These are phyloP conservation scores for Schizonepeta tenuifolia DNA, from an alignment of 257 asterid species.

Conservation along the genomic window DNA sequence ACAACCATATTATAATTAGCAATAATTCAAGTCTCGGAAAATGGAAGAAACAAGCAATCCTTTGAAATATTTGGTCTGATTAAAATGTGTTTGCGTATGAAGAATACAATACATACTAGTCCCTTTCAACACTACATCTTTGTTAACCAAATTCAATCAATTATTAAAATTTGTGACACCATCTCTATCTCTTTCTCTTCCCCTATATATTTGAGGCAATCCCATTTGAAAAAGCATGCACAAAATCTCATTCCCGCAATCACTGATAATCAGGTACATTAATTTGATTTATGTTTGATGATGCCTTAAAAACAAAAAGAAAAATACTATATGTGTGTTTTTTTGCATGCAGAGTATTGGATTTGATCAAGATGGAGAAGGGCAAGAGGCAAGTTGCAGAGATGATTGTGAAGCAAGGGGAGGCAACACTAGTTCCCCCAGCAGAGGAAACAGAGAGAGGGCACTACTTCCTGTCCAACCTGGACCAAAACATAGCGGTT, in stretches of 20 bases:
- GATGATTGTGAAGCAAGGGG: constrained; percentile 58
- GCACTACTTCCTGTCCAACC: constrained; percentile 67
- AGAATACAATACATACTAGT: constrained; percentile 25
- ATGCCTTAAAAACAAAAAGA: no score
- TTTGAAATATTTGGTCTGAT: constrained; percentile 11
- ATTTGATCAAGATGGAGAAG: constrained; percentile 57
- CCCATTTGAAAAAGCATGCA: constrained; percentile 22
- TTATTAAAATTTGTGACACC: constrained; percentile 29
- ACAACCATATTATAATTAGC: constrained; percentile 46
- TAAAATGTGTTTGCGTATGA: constrained; percentile 29
- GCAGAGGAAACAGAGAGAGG: constrained; percentile 65
- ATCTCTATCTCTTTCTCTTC: no score
- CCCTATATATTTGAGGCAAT: constrained; percentile 42
- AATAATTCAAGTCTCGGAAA: constrained; percentile 29
- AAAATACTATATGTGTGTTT: no score
- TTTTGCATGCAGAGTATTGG: constrained; percentile 11
- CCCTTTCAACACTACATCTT: constrained; percentile 58
- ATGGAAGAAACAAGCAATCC: neutral
- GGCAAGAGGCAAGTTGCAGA: constrained; percentile 32
- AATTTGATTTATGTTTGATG: neutral
- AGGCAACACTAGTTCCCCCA: constrained; percentile 59
- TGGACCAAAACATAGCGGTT: constrained; percentile 89
- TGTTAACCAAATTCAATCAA: constrained; percentile 62
- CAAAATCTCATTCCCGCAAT: constrained; percentile 22
- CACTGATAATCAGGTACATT: constrained; percentile 11